Evolutionary conservation across 768 basidiomycete species (phyloP).

Genomic region (Phaeotremella fagi): DNA sequence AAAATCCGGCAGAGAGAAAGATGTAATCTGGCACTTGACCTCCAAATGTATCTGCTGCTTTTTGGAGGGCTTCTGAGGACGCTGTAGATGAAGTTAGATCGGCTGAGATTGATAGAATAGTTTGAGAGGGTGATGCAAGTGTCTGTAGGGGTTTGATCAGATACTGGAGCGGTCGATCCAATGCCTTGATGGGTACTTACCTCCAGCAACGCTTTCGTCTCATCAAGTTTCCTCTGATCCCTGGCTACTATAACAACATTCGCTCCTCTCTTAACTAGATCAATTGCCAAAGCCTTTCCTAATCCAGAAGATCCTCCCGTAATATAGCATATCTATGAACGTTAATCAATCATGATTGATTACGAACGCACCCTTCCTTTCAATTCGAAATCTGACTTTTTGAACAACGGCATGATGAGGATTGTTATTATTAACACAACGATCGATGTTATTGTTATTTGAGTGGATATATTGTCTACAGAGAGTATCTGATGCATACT

Average conservation of each 20-base stretch:
- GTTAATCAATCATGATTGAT: background rate
- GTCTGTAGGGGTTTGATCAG: conserved; percentile 5
- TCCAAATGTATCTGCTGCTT: conserved; percentile 56
- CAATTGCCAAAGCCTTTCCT: conserved; percentile 66
- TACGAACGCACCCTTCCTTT: conserved; percentile 33
- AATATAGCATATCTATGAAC: conserved; percentile 70
- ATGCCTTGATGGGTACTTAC: background rate
- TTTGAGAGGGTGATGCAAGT: conserved; percentile 54
- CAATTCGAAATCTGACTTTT: conserved; percentile 19
- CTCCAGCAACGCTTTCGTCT: background rate
- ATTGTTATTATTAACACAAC: background rate
- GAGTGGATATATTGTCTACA: background rate
- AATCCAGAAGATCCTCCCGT: conserved; percentile 80
- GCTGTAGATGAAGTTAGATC: conserved; percentile 57
- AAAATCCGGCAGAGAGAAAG: conserved; percentile 71
- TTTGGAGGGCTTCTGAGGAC: conserved; percentile 61
- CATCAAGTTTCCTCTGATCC: background rate
- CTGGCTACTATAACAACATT: conserved; percentile 76
- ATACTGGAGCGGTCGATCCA: background rate
- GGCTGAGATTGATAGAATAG: conserved; percentile 63
- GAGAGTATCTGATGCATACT: too few relatives aligned
- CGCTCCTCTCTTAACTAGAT: conserved; percentile 62
- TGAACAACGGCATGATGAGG: conserved; percentile 20
- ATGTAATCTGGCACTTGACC: conserved; percentile 68
- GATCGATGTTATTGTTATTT: background rate